Percentiles rank a stretch among this genome's conserved stretches.
Conservation (phyloP, 768 basidiomycete species). For the Kwoniella sp. region DNA sequence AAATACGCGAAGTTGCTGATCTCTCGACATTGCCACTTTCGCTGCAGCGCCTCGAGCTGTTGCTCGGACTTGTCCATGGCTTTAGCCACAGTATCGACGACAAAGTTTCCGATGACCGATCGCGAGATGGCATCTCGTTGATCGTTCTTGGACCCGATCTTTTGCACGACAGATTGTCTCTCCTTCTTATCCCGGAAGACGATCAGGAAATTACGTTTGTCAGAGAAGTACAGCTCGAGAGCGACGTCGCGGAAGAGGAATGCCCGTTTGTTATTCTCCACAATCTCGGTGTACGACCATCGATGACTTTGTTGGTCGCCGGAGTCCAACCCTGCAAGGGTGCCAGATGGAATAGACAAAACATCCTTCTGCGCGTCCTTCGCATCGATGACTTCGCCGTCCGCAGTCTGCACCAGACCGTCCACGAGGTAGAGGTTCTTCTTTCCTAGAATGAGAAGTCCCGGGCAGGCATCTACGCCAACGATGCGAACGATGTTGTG, state of each 20-base stretch:
- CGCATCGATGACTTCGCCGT: constrained; percentile 82
- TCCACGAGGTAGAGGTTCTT: constrained; percentile 86
- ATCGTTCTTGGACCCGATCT: constrained; percentile 53
- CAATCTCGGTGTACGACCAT: constrained; percentile 77
- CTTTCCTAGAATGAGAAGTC: constrained; percentile 78
- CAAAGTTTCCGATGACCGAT: constrained; percentile 46
- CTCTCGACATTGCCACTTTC: constrained; percentile 81
- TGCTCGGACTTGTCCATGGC: constrained; percentile 40
- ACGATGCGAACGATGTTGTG: constrained; percentile 78
- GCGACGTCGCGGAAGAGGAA: constrained; percentile 89
- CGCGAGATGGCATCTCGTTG: constrained; percentile 59
- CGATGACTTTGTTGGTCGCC: constrained; percentile 72
- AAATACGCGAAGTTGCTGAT: constrained; percentile 91
- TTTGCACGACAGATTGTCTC: constrained; percentile 52
- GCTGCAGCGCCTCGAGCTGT: constrained; percentile 46
- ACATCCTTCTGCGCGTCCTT: constrained; percentile 75
- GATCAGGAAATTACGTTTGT: constrained; percentile 78
- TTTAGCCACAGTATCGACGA: constrained; percentile 44
- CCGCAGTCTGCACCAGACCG: constrained; percentile 77
- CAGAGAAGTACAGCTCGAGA: constrained; percentile 86
- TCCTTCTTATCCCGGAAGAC: constrained; percentile 70
- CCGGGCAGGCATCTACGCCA: constrained; percentile 88
- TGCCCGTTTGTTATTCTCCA: constrained; percentile 70
- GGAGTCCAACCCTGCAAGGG: constrained; percentile 68
- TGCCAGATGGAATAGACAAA: constrained; percentile 73